Conservation (phyloP, 2,329 filamentous ascomycete genomes). For the Lecanoromycetidae sp. region DNA sequence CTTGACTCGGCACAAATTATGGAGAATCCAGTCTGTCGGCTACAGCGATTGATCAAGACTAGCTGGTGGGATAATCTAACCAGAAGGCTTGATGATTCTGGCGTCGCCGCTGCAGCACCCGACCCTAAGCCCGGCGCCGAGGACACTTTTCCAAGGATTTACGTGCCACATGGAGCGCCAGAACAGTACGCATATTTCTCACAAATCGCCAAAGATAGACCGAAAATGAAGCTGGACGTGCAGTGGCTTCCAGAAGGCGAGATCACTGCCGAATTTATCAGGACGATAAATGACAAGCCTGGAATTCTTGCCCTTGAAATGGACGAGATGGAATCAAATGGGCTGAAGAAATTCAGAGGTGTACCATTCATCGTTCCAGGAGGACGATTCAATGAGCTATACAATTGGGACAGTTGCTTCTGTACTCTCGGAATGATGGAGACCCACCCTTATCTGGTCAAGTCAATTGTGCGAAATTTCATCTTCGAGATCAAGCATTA, state of each 20-base stretch:
- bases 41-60: slow-evolving; percentile 74
- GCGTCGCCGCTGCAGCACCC: slow-evolving; percentile 74
- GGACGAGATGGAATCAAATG: slow-evolving; percentile 62
- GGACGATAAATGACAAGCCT: slow-evolving; percentile 73
- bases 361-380: slow-evolving; percentile 95
- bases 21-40: slow-evolving; percentile 84
- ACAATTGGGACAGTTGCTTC: slow-evolving; percentile 99
- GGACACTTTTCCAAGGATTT: slow-evolving; percentile 83
- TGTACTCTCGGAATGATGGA: slow-evolving; percentile 81
- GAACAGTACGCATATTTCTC: slow-evolving; percentile 86
- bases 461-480: slow-evolving; percentile 91
- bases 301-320: slow-evolving; percentile 84
- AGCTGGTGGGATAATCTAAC: slow-evolving; percentile 92
- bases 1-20: slow-evolving; percentile 84
- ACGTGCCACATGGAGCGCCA: slow-evolving; percentile 71
- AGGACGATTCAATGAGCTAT: slow-evolving; percentile 94
- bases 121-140: too few relatives aligned
- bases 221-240: slow-evolving; percentile 80
- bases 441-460: slow-evolving; percentile 51
- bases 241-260: slow-evolving; percentile 57
- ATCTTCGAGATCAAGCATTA: slow-evolving; percentile 98
- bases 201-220: slow-evolving; percentile 62
- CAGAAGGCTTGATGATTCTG: slow-evolving; percentile 75
- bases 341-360: slow-evolving; percentile 59
- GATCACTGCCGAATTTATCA: slow-evolving; percentile 70